Conservation (phyloP, 2,329 filamentous ascomycete species). For the Fusarium sambucinum region DNA sequence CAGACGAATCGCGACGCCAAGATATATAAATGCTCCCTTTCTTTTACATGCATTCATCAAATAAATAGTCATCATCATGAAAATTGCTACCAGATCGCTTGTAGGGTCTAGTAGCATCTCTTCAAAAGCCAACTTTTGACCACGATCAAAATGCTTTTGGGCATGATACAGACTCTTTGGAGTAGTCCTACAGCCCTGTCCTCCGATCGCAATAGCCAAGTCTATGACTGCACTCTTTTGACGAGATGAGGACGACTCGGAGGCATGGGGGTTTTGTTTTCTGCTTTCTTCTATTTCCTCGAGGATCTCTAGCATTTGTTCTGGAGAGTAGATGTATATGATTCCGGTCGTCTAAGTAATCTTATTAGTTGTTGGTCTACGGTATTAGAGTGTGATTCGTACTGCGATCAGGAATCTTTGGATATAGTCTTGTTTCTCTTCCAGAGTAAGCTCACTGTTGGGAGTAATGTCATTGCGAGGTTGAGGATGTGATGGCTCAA, state of each 20-base stretch:
- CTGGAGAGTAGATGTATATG: not conserved
- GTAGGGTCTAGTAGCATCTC: not conserved
- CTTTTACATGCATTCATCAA: not conserved
- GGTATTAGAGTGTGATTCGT: fast-evolving
- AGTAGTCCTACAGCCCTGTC: not conserved
- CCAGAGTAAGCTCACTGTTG: not conserved
- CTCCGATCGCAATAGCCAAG: not conserved
- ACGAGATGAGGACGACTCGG: fast-evolving
- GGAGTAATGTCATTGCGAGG: not conserved
- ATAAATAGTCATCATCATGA: not conserved
- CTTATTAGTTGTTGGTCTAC: not conserved
- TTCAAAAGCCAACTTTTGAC: not conserved
- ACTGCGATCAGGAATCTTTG: not conserved
- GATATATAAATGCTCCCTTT: not conserved
- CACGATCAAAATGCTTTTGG: not conserved
- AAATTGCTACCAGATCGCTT: not conserved
- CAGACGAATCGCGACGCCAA: not conserved
- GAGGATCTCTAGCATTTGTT: not conserved
- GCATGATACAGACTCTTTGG: not conserved
- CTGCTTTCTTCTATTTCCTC: not conserved
- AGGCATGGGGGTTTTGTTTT: not conserved
- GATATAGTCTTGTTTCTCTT: not conserved
- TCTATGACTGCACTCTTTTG: not conserved
- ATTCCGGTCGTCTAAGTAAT: not conserved
- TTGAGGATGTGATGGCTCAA: not conserved